phyloP scores from a whole-genome alignment of 345 rosid genomes.

The Aquilaria sinensis region DNA sequence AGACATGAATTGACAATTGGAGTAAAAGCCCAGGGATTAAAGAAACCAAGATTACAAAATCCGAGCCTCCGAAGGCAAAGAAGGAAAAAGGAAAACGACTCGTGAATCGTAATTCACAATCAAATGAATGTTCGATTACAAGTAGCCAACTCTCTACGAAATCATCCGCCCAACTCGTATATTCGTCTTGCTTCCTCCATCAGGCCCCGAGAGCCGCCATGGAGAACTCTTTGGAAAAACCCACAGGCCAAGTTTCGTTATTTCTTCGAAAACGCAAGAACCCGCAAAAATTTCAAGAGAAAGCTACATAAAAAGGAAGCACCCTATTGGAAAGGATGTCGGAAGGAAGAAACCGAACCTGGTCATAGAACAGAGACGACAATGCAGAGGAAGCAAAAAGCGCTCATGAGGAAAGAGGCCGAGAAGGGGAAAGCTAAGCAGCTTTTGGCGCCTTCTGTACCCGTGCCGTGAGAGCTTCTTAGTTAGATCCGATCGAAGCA shows the following conservation, averaged over 20 bases:
- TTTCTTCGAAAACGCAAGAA: not conserved
- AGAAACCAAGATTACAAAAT: slow-evolving; percentile 15
- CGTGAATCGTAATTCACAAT: slow-evolving; percentile 14
- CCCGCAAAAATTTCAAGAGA: slow-evolving; percentile 4
- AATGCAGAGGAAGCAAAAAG: slow-evolving; percentile 22
- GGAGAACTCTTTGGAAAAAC: too few relatives aligned
- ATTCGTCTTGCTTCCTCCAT: slow-evolving; percentile 15
- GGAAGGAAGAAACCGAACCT: slow-evolving; percentile 21
- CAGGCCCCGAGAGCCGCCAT: not conserved
- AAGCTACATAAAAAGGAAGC: not conserved
- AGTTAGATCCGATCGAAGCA: slow-evolving; percentile 47
- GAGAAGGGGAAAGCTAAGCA: slow-evolving; percentile 17
- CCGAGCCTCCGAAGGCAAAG: not conserved
- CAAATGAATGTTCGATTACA: slow-evolving; percentile 8
- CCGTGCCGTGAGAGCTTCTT: slow-evolving; percentile 13
- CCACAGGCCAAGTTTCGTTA: too few relatives aligned
- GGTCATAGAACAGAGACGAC: slow-evolving; percentile 26
- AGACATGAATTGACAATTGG: slow-evolving; percentile 6
- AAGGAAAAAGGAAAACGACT: slow-evolving; percentile 10
- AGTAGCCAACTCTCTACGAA: not conserved
- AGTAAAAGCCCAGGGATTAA: slow-evolving; percentile 21
- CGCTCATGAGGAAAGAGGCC: not conserved
- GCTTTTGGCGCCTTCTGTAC: slow-evolving; percentile 17
- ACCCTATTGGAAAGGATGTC: not conserved
- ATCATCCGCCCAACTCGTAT: slow-evolving; percentile 8